A percentile compares a stretch with the other conserved stretches of the same genome.
Evolutionary conservation across 2,329 filamentous ascomycete genomes (phyloP).

Genomic region (Zymoseptoria brevis): DNA sequence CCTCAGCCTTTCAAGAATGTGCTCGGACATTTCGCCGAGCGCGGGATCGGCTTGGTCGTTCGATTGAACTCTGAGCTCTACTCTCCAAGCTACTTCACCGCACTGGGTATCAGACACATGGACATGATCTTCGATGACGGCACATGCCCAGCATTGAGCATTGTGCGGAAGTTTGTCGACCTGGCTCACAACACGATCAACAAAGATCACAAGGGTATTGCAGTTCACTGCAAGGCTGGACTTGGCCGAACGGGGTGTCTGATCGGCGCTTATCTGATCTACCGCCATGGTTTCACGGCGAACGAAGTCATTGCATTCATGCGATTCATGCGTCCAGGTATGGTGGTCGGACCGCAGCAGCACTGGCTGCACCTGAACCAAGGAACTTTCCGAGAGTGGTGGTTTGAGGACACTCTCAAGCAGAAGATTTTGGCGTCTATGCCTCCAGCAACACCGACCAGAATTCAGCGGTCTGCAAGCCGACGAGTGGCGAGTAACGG

Average conservation of each 20-base stretch:
- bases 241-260: constrained; percentile 91
- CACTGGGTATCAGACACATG: constrained; percentile 85
- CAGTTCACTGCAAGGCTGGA: constrained; percentile 97
- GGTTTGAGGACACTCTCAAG: constrained; percentile 70
- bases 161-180: constrained; percentile 92
- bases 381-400: constrained; percentile 96
- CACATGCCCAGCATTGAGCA: constrained; percentile 79
- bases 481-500: constrained; percentile 52
- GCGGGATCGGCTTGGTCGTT: constrained; percentile 87
- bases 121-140: constrained; percentile 99
- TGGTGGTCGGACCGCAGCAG: constrained; percentile 97
- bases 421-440: constrained; percentile 63
- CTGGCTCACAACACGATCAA: constrained; percentile 92
- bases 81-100: constrained; percentile 93
- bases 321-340: constrained; percentile 97
- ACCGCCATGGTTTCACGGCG: constrained; percentile 92
- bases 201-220: constrained; percentile 82
- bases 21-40: constrained; percentile 75
- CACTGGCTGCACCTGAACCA: constrained; percentile 99
- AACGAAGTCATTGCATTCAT: constrained; percentile 82
- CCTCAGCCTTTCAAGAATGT: constrained; percentile 94
- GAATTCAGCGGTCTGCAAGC: constrained; percentile 40
- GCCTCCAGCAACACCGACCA: constrained; percentile 49
- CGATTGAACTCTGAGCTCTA: constrained; percentile 93
- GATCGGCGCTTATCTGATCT: constrained; percentile 96